phyloP scores from a whole-genome alignment of 1,284 basidiomycete species.

The Amylostereum chailletii region DNA sequence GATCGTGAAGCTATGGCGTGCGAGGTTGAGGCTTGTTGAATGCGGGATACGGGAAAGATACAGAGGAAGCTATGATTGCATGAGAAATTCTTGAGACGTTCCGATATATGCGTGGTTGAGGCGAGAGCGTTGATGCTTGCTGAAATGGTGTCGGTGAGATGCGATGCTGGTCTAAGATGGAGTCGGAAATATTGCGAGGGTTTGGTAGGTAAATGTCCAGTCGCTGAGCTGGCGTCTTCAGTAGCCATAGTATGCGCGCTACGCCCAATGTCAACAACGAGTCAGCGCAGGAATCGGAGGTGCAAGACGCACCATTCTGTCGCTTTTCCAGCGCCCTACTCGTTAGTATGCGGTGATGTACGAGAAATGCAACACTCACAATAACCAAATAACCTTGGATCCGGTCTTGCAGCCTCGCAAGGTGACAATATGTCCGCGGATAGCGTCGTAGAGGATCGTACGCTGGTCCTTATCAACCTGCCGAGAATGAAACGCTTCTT shows the following conservation, averaged over 20 bases:
- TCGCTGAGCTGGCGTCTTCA: slow-evolving; percentile 13
- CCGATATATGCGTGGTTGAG: slow-evolving; percentile 10
- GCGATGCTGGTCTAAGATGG: not conserved
- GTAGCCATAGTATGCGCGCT: slow-evolving; percentile 42
- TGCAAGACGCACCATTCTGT: slow-evolving; percentile 34
- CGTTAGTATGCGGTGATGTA: not conserved
- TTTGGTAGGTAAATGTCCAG: slow-evolving; percentile 6
- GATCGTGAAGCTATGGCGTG: slow-evolving; percentile 2
- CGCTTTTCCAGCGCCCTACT: slow-evolving; percentile 20
- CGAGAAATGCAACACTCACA: slow-evolving; percentile 39
- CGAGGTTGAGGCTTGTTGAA: slow-evolving; percentile 4
- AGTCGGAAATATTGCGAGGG: slow-evolving; percentile 4
- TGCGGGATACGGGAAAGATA: slow-evolving; percentile 1
- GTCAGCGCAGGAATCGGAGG: slow-evolving; percentile 7
- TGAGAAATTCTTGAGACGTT: slow-evolving; percentile 9
- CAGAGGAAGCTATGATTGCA: slow-evolving; percentile 4
- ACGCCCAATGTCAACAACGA: slow-evolving; percentile 7
- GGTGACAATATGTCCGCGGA: slow-evolving; percentile 77
- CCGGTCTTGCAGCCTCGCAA: slow-evolving; percentile 79
- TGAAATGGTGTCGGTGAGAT: slow-evolving; percentile 1
- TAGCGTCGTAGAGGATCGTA: slow-evolving; percentile 69
- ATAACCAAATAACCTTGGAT: slow-evolving; percentile 82
- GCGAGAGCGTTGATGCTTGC: not conserved
- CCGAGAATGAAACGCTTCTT: not conserved
- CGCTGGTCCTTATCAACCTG: slow-evolving; percentile 79